phyloP scores from a whole-genome alignment of 2,329 filamentous ascomycete genomes.

The Clonostachys rosea region DNA sequence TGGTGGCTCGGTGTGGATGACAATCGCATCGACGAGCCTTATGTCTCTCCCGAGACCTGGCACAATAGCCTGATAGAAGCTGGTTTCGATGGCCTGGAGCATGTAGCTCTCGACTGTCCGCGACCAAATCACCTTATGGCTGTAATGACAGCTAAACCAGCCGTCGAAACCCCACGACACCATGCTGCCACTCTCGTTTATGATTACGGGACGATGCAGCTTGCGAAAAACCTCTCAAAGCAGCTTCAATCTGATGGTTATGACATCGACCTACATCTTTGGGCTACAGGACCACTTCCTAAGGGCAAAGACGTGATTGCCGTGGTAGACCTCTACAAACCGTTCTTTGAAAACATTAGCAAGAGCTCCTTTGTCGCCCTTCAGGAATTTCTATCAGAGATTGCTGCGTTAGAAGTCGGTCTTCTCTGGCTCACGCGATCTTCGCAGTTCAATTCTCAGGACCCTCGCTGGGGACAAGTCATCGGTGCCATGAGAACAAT shows the following conservation, averaged over 20 bases:
- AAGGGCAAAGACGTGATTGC: slow-evolving; percentile 1
- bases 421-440: slow-evolving; percentile 1
- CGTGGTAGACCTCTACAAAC: background rate
- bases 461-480: background rate
- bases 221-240: no score
- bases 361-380: background rate
- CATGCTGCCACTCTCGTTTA: background rate
- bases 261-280: no score
- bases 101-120: background rate
- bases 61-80: slow-evolving; percentile 13
- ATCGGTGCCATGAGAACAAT: background rate
- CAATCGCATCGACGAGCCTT: slow-evolving; percentile 14
- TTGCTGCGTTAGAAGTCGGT: background rate
- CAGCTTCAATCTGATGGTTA: no score
- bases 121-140: slow-evolving; percentile 5
- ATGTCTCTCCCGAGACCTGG: slow-evolving; percentile 15
- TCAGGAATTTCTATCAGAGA: background rate
- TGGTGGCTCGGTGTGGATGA: slow-evolving; percentile 28
- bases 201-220: no score
- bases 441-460: background rate
- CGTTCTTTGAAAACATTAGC: slow-evolving; percentile 1
- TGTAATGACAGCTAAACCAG: slow-evolving; percentile 21
- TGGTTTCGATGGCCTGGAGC: slow-evolving; percentile 11
- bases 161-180: background rate
- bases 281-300: background rate